phyloP scores from a whole-genome alignment of 2,329 filamentous ascomycete species.

The Trichoderma gracile region DNA sequence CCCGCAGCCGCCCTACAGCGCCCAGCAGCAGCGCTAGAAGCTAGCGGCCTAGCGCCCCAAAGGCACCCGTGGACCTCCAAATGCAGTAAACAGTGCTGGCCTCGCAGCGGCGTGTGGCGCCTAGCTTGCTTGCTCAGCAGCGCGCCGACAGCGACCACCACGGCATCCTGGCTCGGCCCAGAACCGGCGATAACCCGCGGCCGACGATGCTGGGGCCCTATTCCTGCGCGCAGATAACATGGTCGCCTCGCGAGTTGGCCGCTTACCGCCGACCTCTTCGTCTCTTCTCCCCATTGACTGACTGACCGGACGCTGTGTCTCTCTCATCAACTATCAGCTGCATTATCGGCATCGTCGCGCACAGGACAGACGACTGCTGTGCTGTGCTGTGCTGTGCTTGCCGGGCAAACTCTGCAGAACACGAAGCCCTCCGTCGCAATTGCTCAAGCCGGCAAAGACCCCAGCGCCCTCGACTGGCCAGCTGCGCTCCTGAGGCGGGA shows the following conservation, averaged over 20 bases:
- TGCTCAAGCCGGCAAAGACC: neutral
- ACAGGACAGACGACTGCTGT: neutral
- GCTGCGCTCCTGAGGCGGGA: neutral
- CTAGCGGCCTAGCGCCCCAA: constrained; percentile 23
- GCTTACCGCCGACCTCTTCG: constrained; percentile 27
- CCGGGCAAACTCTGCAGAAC: neutral
- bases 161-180: constrained; percentile 20
- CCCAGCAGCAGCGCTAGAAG: constrained; percentile 17
- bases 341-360: neutral
- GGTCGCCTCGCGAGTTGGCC: constrained; percentile 21
- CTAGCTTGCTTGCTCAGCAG: constrained; percentile 21
- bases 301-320: neutral
- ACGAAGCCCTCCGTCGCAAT: neutral
- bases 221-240: constrained; percentile 24
- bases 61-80: constrained; percentile 24
- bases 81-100: constrained; percentile 16
- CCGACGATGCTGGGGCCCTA: constrained; percentile 20
- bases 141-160: constrained; percentile 8
- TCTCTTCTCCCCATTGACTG: neutral
- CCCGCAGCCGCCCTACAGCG: constrained; percentile 19
- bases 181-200: constrained; percentile 25
- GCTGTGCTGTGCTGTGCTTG: neutral
- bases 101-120: constrained; percentile 10
- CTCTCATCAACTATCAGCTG: neutral
- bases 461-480: neutral